Base-by-base conservation (phyloP, 441 rosid genomes). In the Metrosideros polymorpha region DNA sequence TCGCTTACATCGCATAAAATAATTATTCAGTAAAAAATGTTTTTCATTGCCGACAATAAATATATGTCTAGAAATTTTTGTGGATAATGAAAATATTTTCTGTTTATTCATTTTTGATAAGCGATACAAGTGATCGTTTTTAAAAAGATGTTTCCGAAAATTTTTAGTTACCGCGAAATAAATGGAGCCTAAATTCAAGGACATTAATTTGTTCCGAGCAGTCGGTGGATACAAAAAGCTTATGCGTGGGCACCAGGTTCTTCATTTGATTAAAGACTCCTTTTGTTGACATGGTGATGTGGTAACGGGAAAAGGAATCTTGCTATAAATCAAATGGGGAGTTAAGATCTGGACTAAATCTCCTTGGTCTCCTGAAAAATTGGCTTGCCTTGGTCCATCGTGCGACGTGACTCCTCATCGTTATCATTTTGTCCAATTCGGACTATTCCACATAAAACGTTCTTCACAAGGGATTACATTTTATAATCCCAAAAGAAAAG, bases 61-160 rank as follows among this genome's bases (percentile, higher is more conserved):
- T 7, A 8, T 45, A 45, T 45, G 9, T 45, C 9, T 9, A 9
- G 49, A 12, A 10, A 9, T 45, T 45, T 3, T 9, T 10, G 14
- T 49, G 15, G 13, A 49, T 15, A 15, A 15, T 0, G 17, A 29
- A 54, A n/a, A 29, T 27, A 6, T n/a, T 14, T 14, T n/a, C 0
- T 6, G 17, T n/a, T 29, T 1, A 0, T 6, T 57, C 12, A 27
- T n/a, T 57, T 57, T 49, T 57, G 0, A 0, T 29, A 6, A 57
- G 0, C 0, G 0, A 6, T 13, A 57, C 2, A 29, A 0, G 9
- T 2, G 0, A 54, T 6, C 9, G 3, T 13, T 13, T 57, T 29
- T 14, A 30, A 0, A 4, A 30, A 30, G 30, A 7, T 15, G 2
- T 2, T 29, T 30, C 15, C 2, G 39, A 30, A 61, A 30, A 0